Evolutionary conservation across 2,329 filamentous ascomycete genomes (phyloP).

Genomic region (Rhexocercosporidium sp.): DNA sequence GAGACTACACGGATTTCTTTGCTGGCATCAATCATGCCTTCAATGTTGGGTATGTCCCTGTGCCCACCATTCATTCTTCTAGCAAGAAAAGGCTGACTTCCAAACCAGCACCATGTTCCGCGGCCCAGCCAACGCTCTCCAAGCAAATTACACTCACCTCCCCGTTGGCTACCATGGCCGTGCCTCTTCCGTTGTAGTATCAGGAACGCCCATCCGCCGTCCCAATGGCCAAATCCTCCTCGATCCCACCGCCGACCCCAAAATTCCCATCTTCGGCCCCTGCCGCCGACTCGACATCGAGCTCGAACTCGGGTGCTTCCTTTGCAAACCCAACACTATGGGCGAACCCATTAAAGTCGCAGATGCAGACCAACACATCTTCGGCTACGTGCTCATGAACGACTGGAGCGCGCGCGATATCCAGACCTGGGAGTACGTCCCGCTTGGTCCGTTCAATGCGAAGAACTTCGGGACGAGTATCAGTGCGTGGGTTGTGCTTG

Average conservation of each 20-base stretch:
- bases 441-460: slow-evolving; percentile 79
- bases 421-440: slow-evolving; percentile 84
- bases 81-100: background rate
- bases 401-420: slow-evolving; percentile 88
- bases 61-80: background rate
- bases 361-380: slow-evolving; percentile 70
- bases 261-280: slow-evolving; percentile 66
- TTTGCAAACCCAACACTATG: slow-evolving; percentile 67
- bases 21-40: slow-evolving; percentile 80
- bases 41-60: slow-evolving; percentile 48
- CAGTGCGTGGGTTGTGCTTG: slow-evolving; percentile 78
- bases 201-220: slow-evolving; percentile 73
- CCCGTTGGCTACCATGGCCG: slow-evolving; percentile 84
- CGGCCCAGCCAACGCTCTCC: slow-evolving; percentile 72
- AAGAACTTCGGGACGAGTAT: slow-evolving; percentile 86
- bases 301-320: slow-evolving; percentile 78
- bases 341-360: slow-evolving; percentile 68
- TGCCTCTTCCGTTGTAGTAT: slow-evolving; percentile 76
- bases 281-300: slow-evolving; percentile 77
- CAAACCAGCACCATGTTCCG: slow-evolving; percentile 68
- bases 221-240: slow-evolving; percentile 77
- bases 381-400: slow-evolving; percentile 83
- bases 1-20: slow-evolving; percentile 88
- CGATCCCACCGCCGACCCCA: slow-evolving; percentile 62
- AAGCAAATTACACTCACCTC: slow-evolving; percentile 81